Conservation (phyloP, 257 asterid species). For the Solanum lycopersicoides region DNA sequence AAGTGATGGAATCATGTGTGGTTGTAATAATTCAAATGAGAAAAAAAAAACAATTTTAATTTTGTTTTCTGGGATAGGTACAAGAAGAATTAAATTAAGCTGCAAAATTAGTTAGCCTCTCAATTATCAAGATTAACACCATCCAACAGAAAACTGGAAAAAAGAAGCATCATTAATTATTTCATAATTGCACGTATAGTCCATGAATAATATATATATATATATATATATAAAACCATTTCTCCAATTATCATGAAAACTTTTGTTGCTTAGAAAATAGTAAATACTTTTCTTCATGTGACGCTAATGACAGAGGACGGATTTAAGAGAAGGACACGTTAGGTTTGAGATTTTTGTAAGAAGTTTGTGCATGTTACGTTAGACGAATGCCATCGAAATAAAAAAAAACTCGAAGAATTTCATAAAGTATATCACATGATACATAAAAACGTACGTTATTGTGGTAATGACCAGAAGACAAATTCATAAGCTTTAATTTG, state of each 20-base stretch:
- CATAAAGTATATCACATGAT: neutral
- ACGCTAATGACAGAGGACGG: neutral
- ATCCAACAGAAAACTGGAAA: neutral
- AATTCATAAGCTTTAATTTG: neutral
- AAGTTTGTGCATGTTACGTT: neutral
- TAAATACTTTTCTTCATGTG: neutral
- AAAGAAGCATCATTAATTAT: neutral
- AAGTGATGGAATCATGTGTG: constrained; percentile 20
- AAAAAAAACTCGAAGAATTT: neutral
- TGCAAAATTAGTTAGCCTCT: constrained; percentile 18
- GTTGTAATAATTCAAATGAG: constrained; percentile 7
- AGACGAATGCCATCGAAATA: neutral
- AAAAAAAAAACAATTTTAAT: constrained; percentile 13
- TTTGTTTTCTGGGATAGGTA: neutral
- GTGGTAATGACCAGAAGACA: neutral
- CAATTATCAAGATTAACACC: constrained; percentile 13
- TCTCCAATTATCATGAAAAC: neutral
- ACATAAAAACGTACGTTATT: neutral
- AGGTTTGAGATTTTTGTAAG: neutral
- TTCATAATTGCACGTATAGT: neutral
- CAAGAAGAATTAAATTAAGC: constrained; percentile 20
- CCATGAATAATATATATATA: neutral
- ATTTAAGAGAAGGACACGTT: neutral
- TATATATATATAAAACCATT: neutral
- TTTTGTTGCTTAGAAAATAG: neutral